Evolutionary conservation across 2,329 filamentous ascomycete species (phyloP).

Genomic region (Epichloe gansuensis): DNA sequence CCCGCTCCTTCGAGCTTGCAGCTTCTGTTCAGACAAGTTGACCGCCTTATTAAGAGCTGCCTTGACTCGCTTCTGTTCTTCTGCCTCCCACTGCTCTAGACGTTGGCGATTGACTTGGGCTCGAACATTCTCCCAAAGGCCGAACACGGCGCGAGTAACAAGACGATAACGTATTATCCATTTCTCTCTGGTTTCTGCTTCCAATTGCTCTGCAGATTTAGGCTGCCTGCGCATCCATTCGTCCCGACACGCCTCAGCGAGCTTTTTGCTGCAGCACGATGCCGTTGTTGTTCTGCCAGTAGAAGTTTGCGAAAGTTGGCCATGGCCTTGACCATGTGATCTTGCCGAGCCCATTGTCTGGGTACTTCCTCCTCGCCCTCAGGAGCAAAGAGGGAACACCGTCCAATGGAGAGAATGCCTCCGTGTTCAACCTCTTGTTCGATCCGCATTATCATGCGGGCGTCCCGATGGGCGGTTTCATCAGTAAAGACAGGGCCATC

Average conservation of each 20-base stretch:
- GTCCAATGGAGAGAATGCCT: constrained; percentile 57
- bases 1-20: constrained; percentile 47
- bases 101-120: constrained; percentile 48
- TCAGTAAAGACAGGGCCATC: constrained; percentile 46
- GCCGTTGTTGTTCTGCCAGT: constrained; percentile 63
- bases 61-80: constrained; percentile 51
- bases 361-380: constrained; percentile 62
- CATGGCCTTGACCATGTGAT: constrained; percentile 72
- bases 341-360: constrained; percentile 73
- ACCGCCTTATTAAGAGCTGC: constrained; percentile 63
- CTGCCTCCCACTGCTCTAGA: constrained; percentile 50
- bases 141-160: constrained; percentile 46
- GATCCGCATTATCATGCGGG: constrained; percentile 54
- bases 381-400: constrained; percentile 61
- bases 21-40: constrained; percentile 56
- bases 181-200: constrained; percentile 60
- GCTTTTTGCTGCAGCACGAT: constrained; percentile 63
- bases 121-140: constrained; percentile 54
- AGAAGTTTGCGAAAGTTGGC: constrained; percentile 72
- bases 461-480: constrained; percentile 55
- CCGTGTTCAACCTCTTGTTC: constrained; percentile 63
- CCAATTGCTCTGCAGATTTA: constrained; percentile 68
- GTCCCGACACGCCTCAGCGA: constrained; percentile 68
- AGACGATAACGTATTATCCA: constrained; percentile 59
- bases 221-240: constrained; percentile 64